Evolutionary conservation across 805 yeast genomes (phyloP).

Genomic region (Ogataea pini): DNA sequence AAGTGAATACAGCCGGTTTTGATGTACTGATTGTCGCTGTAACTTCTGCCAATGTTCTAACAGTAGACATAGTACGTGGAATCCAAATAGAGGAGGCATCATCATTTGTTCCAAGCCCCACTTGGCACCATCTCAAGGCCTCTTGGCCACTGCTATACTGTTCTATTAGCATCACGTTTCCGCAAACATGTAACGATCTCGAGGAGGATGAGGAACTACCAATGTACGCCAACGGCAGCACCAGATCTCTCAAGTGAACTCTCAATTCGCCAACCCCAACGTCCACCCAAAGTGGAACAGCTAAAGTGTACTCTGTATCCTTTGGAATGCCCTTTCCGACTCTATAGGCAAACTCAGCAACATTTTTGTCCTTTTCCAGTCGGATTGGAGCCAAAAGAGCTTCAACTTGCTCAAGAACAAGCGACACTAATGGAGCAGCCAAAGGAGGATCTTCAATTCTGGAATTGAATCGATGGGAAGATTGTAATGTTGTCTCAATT

Average conservation of each 20-base stretch:
- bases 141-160: conserved; percentile 50
- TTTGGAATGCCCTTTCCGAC: conserved; percentile 83
- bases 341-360: conserved; percentile 63
- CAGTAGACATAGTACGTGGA: conserved; percentile 73
- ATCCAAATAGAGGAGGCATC: conserved; percentile 55
- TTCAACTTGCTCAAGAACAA: conserved; percentile 5
- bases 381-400: conserved; percentile 10
- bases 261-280: conserved; percentile 61
- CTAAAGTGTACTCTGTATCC: conserved; percentile 64
- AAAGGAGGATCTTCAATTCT: not conserved
- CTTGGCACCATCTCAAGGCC: conserved; percentile 58
- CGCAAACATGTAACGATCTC: conserved; percentile 41
- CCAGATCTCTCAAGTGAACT: conserved; percentile 79
- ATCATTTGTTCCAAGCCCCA: conserved; percentile 36
- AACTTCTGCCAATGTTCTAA: conserved; percentile 68
- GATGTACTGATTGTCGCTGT: conserved; percentile 54
- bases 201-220: conserved; percentile 34
- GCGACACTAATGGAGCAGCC: conserved; percentile 7
- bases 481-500: conserved; percentile 30
- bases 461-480: conserved; percentile 41
- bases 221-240: conserved; percentile 75
- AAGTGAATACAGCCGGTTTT: conserved; percentile 64
- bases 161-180: conserved; percentile 73
- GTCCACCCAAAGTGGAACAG: conserved; percentile 64
- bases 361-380: conserved; percentile 44